A percentile compares a stretch with the other conserved stretches of the same genome.
phyloP scores from a whole-genome alignment of 352 stramenopile genomes.

The Halophytophthora polymorphica region DNA sequence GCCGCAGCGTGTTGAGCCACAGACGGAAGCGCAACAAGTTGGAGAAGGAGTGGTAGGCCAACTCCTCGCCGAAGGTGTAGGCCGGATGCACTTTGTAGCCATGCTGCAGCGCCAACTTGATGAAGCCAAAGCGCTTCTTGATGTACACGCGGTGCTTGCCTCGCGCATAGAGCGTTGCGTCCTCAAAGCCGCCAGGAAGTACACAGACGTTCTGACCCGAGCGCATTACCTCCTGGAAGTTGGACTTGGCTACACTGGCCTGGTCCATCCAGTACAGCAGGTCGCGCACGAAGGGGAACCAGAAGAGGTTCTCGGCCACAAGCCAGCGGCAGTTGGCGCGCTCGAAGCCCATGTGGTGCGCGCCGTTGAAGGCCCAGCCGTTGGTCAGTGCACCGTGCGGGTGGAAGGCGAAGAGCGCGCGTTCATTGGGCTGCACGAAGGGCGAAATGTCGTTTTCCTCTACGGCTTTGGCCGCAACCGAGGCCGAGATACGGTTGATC shows the following conservation, averaged over 20 bases:
- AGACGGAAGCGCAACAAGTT: slow-evolving; percentile 70
- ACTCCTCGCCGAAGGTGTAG: slow-evolving; percentile 91
- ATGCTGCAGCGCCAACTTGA: slow-evolving; percentile 89
- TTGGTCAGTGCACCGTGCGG: slow-evolving; percentile 58
- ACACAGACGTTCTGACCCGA: slow-evolving; percentile 62
- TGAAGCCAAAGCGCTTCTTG: slow-evolving; percentile 88
- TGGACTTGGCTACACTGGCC: slow-evolving; percentile 38
- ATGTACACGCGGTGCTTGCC: slow-evolving; percentile 88
- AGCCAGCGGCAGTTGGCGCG: slow-evolving; percentile 55
- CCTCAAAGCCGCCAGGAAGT: slow-evolving; percentile 91
- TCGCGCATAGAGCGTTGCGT: slow-evolving; percentile 84
- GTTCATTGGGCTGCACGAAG: slow-evolving; percentile 9
- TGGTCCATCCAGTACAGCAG: slow-evolving; percentile 60
- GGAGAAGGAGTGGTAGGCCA: slow-evolving; percentile 80
- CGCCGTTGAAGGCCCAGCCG: slow-evolving; percentile 50
- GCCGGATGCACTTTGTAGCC: slow-evolving; percentile 86
- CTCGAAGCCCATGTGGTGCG: slow-evolving; percentile 43
- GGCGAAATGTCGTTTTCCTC: slow-evolving; percentile 6
- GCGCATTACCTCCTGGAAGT: slow-evolving; percentile 43
- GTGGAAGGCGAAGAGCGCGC: slow-evolving; percentile 44
- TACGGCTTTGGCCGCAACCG: slow-evolving; percentile 62
- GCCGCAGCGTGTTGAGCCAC: slow-evolving; percentile 73
- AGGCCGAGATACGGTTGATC: slow-evolving; percentile 74
- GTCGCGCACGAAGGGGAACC: slow-evolving; percentile 53
- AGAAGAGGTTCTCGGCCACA: slow-evolving; percentile 64